These are phyloP conservation scores for Trametes gibbosa DNA, from an alignment of 768 basidiomycete genomes.

Conservation along the genomic window DNA sequence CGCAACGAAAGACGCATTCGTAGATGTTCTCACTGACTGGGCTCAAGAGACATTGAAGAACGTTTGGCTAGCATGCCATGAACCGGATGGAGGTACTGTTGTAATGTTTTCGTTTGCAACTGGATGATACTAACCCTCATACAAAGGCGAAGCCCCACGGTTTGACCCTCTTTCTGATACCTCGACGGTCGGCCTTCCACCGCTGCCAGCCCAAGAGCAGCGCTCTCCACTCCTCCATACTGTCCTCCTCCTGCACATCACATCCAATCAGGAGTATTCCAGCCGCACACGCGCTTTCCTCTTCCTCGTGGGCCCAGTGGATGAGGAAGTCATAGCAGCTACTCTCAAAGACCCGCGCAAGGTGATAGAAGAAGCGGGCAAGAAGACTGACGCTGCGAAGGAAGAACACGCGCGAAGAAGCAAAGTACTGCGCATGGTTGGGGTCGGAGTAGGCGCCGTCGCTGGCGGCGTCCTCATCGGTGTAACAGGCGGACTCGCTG, in stretches of 20 bases:
- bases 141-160: slow-evolving; percentile 40
- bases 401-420: slow-evolving; percentile 41
- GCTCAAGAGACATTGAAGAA: slow-evolving; percentile 41
- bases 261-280: slow-evolving; percentile 46
- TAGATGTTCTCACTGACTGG: slow-evolving; percentile 42
- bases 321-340: slow-evolving; percentile 43
- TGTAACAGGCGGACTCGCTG: slow-evolving; percentile 58
- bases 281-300: slow-evolving; percentile 50
- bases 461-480: slow-evolving; percentile 56
- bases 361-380: slow-evolving; percentile 44
- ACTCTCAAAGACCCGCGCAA: slow-evolving; percentile 48
- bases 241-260: slow-evolving; percentile 50
- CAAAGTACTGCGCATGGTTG: slow-evolving; percentile 42
- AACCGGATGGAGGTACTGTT: slow-evolving; percentile 37
- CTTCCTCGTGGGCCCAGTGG: slow-evolving; percentile 35
- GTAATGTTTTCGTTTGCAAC: not conserved
- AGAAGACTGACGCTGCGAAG: slow-evolving; percentile 39
- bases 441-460: slow-evolving; percentile 50
- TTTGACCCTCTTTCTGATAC: slow-evolving; percentile 46
- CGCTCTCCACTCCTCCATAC: slow-evolving; percentile 46
- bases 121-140: not conserved
- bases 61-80: slow-evolving; percentile 44
- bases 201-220: slow-evolving; percentile 37
- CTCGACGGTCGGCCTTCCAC: slow-evolving; percentile 39
- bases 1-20: slow-evolving; percentile 30